phyloP scores from a whole-genome alignment of 1,284 basidiomycete species.

The Fomes fomentarius region DNA sequence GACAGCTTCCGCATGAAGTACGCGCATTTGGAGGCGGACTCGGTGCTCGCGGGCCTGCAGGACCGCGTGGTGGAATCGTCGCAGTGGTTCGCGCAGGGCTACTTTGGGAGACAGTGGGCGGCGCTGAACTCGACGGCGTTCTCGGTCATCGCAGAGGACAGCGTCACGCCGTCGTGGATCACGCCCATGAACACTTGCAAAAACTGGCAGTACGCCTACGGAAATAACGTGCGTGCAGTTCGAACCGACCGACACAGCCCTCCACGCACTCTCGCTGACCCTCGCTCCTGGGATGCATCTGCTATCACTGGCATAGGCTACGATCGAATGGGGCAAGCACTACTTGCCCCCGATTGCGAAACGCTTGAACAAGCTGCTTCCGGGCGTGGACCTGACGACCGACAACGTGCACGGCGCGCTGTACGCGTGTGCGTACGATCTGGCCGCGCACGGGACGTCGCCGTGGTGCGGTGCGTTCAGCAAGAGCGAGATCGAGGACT shows the following conservation, averaged over 20 bases:
- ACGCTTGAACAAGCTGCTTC: constrained; percentile 40
- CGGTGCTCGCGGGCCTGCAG: constrained; percentile 45
- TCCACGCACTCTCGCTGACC: not conserved
- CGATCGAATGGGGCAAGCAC: constrained; percentile 40
- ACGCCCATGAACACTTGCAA: constrained; percentile 47
- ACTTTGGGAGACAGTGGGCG: constrained; percentile 42
- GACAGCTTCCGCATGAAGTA: constrained; percentile 40
- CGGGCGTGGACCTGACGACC: constrained; percentile 36
- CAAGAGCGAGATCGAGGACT: constrained; percentile 38
- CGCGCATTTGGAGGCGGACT: constrained; percentile 39
- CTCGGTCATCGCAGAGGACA: constrained; percentile 42
- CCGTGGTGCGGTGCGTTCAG: constrained; percentile 49
- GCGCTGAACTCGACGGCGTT: constrained; percentile 36
- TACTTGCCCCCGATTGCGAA: constrained; percentile 44
- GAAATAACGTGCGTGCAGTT: constrained; percentile 34
- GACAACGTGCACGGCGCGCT: constrained; percentile 45
- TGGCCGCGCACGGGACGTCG: constrained; percentile 40
- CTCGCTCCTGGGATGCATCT: constrained; percentile 10
- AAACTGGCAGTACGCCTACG: constrained; percentile 43
- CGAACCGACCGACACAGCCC: not conserved
- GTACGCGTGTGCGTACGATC: constrained; percentile 50
- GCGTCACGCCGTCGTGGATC: constrained; percentile 45
- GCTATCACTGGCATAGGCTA: constrained; percentile 29
- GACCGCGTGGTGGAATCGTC: constrained; percentile 49
- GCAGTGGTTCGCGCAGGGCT: constrained; percentile 48